These are phyloP conservation scores for Pholiota molesta DNA, from an alignment of 768 basidiomycete species.

Conservation along the genomic window DNA sequence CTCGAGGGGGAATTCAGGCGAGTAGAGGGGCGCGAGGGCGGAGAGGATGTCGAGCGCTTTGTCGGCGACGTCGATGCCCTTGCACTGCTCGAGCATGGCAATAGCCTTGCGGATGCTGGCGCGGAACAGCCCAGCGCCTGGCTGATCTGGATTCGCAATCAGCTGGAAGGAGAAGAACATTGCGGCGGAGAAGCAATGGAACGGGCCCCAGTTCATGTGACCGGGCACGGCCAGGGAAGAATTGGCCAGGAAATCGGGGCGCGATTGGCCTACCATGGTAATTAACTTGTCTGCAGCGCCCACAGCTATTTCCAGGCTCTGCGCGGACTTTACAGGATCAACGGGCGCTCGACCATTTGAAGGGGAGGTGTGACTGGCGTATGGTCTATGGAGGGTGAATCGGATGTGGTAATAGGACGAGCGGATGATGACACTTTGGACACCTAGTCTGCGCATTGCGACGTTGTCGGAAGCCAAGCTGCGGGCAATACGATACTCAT, in stretches of 20 bases:
- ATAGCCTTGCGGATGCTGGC: conserved; percentile 74
- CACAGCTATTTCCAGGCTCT: conserved; percentile 75
- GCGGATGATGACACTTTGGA: conserved; percentile 81
- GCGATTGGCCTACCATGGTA: conserved; percentile 73
- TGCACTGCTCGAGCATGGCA: conserved; percentile 64
- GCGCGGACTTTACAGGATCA: conserved; percentile 49
- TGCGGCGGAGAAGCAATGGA: conserved; percentile 83
- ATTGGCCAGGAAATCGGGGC: conserved; percentile 75
- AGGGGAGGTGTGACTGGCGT: conserved; percentile 46
- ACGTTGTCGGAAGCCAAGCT: conserved; percentile 67
- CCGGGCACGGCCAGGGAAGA: conserved; percentile 73
- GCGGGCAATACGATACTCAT: conserved; percentile 75
- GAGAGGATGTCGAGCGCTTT: conserved; percentile 73
- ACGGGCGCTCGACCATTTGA: conserved; percentile 24
- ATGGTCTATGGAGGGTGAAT: conserved; percentile 83
- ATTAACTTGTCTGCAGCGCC: conserved; percentile 79
- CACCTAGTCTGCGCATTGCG: conserved; percentile 66
- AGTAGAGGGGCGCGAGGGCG: conserved; percentile 74
- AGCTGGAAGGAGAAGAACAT: conserved; percentile 94
- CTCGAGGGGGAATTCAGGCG: conserved; percentile 58
- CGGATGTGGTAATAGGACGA: conserved; percentile 82
- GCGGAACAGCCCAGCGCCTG: conserved; percentile 76
- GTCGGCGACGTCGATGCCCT: conserved; percentile 69
- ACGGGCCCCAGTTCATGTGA: conserved; percentile 84
- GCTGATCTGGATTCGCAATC: conserved; percentile 78